phyloP scores from a whole-genome alignment of 2,329 filamentous ascomycete genomes.

The Aspergillus sp. region DNA sequence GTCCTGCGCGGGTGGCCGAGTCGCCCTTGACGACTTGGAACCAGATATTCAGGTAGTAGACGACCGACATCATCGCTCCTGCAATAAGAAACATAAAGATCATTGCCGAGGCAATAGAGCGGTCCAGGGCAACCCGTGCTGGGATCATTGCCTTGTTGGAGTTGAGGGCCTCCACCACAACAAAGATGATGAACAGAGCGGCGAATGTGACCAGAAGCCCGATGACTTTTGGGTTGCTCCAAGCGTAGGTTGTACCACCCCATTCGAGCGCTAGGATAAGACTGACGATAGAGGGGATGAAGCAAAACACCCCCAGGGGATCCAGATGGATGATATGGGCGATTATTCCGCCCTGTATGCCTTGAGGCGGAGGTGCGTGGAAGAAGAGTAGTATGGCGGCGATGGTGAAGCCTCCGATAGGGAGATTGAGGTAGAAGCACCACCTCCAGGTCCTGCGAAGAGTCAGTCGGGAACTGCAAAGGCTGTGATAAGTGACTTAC shows the following conservation, averaged over 20 bases:
- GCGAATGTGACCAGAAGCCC: slow-evolving; percentile 12
- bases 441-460: slow-evolving; percentile 12
- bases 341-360: not conserved
- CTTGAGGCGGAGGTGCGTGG: not conserved
- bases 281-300: slow-evolving; percentile 17
- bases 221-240: slow-evolving; percentile 17
- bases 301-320: not conserved
- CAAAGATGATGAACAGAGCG: slow-evolving; percentile 16
- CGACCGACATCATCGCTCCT: not conserved
- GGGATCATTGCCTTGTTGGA: slow-evolving; percentile 14
- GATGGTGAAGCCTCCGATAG: slow-evolving; percentile 11
- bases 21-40: slow-evolving; percentile 20
- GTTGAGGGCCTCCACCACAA: not conserved
- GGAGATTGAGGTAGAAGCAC: slow-evolving; percentile 22
- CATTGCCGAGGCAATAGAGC: slow-evolving; percentile 11
- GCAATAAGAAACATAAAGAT: not conserved
- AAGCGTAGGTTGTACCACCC: slow-evolving; percentile 19
- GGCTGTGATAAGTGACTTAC: not conserved
- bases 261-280: slow-evolving; percentile 22
- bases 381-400: slow-evolving; percentile 10
- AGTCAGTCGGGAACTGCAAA: not conserved
- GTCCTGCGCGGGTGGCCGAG: slow-evolving; percentile 5
- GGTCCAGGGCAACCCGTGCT: slow-evolving; percentile 11
- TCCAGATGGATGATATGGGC: slow-evolving; percentile 13
- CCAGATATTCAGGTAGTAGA: slow-evolving; percentile 16